Base-by-base conservation (phyloP, 2,329 filamentous ascomycete genomes). In the Amauroascus verrucosus region DNA sequence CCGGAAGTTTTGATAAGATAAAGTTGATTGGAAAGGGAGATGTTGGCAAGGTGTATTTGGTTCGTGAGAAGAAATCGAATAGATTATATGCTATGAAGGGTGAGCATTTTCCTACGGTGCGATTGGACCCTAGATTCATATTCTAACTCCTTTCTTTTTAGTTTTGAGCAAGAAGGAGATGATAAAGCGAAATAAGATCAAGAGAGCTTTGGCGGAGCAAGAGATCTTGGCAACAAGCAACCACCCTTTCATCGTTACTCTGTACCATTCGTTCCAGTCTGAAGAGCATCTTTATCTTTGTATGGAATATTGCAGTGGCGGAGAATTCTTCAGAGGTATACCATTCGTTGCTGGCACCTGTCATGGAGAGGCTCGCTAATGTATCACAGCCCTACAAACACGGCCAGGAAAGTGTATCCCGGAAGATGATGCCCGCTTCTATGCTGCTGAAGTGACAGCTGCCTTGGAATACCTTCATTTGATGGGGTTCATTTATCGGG, bases 141-240 rank as follows among this genome's bases (percentile, higher is more conserved):
- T 52, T 40, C 11, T 49, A 18, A 41, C 41, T n/a, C 59, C 57
- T 44, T 8, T 62, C 72, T 49, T 51, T 45, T 14, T 66, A 97
- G 93, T 98, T 5, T 69, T 98, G 70, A 97, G 90, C 78, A 98
- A 98, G 74, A 96, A 97, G 77, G 93, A 98, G 72, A 98, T 98
- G 93, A 98, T 98, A 72, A 98, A 98, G 76, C 86, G 93, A 55
- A 98, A 98, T 77, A 98, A 98, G 79, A 98, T 98, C 75, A 98
- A 98, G 79, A 83, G 93, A 66, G 93, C 93, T 13, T 77, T 98
- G 61, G 93, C 93, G 35, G 93, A 98, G 72, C 93, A 97, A 68
- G 93, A 98, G 70, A 98, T 98, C 60, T 76, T 98, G 51, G 93
- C 93, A 7, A 98, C 93, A 40, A 97, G 91, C 76, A 98, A 98